Evolutionary conservation across 108 stramenopile genomes (phyloP).

Genomic region (Bacterosira constricta): DNA sequence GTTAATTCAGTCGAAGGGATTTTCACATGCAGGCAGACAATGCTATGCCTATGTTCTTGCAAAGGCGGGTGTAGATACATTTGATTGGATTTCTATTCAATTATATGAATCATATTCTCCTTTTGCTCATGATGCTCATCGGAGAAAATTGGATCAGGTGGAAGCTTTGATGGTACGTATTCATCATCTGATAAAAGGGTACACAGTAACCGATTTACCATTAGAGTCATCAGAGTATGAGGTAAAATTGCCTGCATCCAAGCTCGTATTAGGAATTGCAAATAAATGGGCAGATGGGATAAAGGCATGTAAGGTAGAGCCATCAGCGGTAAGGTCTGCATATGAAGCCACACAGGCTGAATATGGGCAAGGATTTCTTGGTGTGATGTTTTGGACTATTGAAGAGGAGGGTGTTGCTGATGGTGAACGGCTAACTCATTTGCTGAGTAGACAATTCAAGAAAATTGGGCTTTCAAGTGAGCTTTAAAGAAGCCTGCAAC

Average conservation of each 20-base stretch:
- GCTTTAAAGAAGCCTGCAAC: too few relatives aligned
- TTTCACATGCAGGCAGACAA: conserved; percentile 77
- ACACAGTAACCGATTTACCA: conserved; percentile 14
- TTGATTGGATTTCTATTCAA: conserved; percentile 84
- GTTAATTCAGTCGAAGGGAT: conserved; percentile 29
- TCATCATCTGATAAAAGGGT: conserved; percentile 13
- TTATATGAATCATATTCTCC: conserved; percentile 85
- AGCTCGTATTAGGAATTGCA: conserved; percentile 72
- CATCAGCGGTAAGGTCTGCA: conserved; percentile 32
- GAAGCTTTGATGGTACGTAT: conserved; percentile 33
- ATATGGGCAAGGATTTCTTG: conserved; percentile 41
- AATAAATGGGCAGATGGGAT: conserved; percentile 63
- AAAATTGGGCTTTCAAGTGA: background rate
- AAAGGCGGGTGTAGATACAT: conserved; percentile 59
- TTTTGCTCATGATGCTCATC: conserved; percentile 55
- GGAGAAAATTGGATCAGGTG: conserved; percentile 5
- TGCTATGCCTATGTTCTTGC: conserved; percentile 79
- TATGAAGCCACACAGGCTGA: conserved; percentile 33
- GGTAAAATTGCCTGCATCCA: conserved; percentile 51
- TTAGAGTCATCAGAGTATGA: conserved; percentile 2
- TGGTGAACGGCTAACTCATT: conserved; percentile 1
- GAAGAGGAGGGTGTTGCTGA: conserved; percentile 60
- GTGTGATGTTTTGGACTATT: conserved; percentile 80
- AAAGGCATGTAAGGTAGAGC: conserved; percentile 42
- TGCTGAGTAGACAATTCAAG: conserved; percentile 5